Base-by-base conservation (phyloP, 2,329 filamentous ascomycete species). In the Clonostachys solani region DNA sequence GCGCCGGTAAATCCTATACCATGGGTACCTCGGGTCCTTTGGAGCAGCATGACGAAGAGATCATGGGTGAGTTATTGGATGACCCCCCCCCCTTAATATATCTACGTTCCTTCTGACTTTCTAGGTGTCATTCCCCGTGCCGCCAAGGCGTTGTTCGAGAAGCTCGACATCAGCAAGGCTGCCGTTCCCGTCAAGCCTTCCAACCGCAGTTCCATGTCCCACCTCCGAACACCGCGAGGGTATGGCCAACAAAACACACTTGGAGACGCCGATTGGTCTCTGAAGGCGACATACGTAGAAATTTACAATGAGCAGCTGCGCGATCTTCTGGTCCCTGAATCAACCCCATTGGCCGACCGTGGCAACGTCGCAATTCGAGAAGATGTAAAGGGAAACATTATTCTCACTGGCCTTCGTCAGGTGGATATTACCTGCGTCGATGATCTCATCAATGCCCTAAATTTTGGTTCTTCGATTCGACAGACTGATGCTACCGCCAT, bases 261-360 rank as follows among this genome's bases (percentile, higher is more conserved):
- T 40, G 61, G 69, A 3, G 88, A 94, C 43, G 91, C 87, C 65
- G 87, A 78, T 52, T 99, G 94, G 94, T 86, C 89, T 45, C 73
- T 99, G 59, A 95, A 88, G 65, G 94, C 92, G 12, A 96, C 92
- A 2, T 96, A 96, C 61, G 89, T 96, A 52, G 81, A 97, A 74
- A 99, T 99, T 54, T 99, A 99, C 73, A 97, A 99, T 62, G 94
- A 99, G 68, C 88, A 95, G 61, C 75, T 97, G 33, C 85, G 94
- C 57, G 94, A 99, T 73, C 77, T 99, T 15, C 77, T 99, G 35
- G 71, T 96, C 5, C 83, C 90, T 1, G 92, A 96, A 42, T 68
- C 83, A 42, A 79, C 85, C 0, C 43, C 47, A 8, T 82, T 87
- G 1, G 57, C 70, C 6, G 92, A 97, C 60, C 84, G 94, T 50